phyloP scores from a whole-genome alignment of 345 rosid genomes.

The Lenwebbia sp. region DNA sequence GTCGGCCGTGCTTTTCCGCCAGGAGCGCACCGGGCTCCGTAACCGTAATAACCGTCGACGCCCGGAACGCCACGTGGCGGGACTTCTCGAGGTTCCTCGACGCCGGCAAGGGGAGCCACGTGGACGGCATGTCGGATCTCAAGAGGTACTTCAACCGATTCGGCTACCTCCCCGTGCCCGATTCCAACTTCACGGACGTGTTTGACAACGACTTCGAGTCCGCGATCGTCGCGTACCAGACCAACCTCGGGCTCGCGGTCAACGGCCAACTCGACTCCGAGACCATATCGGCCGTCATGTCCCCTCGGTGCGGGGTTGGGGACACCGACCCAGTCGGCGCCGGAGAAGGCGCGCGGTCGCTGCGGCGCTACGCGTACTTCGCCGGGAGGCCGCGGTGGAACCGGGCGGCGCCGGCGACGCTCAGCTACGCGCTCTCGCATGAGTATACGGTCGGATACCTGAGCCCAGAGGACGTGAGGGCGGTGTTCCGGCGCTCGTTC shows the following conservation, averaged over 20 bases:
- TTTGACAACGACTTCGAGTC: slow-evolving; percentile 49
- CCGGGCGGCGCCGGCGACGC: slow-evolving; percentile 22
- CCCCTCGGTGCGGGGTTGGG: slow-evolving; percentile 76
- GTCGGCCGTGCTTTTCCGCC: background rate
- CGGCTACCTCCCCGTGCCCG: slow-evolving; percentile 11
- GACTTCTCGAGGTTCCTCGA: slow-evolving; percentile 7
- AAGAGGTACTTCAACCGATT: slow-evolving; percentile 19
- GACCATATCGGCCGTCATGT: slow-evolving; percentile 45
- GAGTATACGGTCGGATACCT: slow-evolving; percentile 41
- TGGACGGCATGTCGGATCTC: slow-evolving; percentile 14
- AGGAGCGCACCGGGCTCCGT: background rate
- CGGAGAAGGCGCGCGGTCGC: slow-evolving; percentile 4
- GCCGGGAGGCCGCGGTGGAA: slow-evolving; percentile 67
- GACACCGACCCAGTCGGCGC: slow-evolving; percentile 14
- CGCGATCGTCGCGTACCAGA: slow-evolving; percentile 47
- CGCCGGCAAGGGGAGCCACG: slow-evolving; percentile 5
- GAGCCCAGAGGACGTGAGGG: slow-evolving; percentile 19
- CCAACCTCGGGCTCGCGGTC: slow-evolving; percentile 41
- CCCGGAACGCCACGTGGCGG: slow-evolving; percentile 6
- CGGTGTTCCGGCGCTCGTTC: slow-evolving; percentile 51
- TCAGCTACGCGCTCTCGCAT: slow-evolving; percentile 59
- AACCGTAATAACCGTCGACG: background rate
- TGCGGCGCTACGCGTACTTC: slow-evolving; percentile 50
- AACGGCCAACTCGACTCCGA: slow-evolving; percentile 54
- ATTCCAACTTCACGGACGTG: slow-evolving; percentile 26